Conservation (phyloP, 2,329 filamentous ascomycete species). For the Moelleriella libera region DNA sequence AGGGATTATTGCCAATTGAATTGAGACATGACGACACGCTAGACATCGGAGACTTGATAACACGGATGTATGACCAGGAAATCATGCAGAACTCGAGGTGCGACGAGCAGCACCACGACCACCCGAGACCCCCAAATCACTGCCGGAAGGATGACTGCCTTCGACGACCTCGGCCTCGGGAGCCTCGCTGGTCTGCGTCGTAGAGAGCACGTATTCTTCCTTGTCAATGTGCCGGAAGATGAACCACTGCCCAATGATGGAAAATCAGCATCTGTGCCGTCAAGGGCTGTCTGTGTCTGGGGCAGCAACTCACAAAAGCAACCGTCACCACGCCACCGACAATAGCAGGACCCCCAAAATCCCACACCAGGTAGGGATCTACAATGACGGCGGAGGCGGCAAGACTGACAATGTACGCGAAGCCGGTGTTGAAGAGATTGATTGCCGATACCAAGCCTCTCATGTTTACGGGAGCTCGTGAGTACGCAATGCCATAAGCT, state of each 20-base stretch:
- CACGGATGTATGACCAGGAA: too few relatives aligned
- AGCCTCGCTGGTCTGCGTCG: slow-evolving; percentile 7
- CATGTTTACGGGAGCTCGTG: slow-evolving; percentile 35
- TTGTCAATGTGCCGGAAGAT: slow-evolving; percentile 10
- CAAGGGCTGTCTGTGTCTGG: not conserved
- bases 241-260: slow-evolving; percentile 4
- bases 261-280: not conserved
- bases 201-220: slow-evolving; percentile 12
- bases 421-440: slow-evolving; percentile 30
- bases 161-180: not conserved
- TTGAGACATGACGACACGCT: too few relatives aligned
- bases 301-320: slow-evolving; percentile 16
- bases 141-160: not conserved
- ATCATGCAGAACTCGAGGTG: too few relatives aligned
- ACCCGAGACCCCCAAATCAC: too few relatives aligned
- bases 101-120: too few relatives aligned
- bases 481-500: slow-evolving; percentile 37
- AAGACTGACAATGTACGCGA: slow-evolving; percentile 31
- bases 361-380: slow-evolving; percentile 35
- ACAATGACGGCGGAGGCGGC: slow-evolving; percentile 28
- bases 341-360: slow-evolving; percentile 32
- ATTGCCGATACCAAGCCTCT: slow-evolving; percentile 33
- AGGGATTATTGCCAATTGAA: too few relatives aligned
- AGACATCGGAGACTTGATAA: too few relatives aligned
- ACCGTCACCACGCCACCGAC: slow-evolving; percentile 27